A percentile compares a stretch with the other conserved stretches of the same genome.
Conservation (phyloP, 441 rosid species). For the Populus hybrid region DNA sequence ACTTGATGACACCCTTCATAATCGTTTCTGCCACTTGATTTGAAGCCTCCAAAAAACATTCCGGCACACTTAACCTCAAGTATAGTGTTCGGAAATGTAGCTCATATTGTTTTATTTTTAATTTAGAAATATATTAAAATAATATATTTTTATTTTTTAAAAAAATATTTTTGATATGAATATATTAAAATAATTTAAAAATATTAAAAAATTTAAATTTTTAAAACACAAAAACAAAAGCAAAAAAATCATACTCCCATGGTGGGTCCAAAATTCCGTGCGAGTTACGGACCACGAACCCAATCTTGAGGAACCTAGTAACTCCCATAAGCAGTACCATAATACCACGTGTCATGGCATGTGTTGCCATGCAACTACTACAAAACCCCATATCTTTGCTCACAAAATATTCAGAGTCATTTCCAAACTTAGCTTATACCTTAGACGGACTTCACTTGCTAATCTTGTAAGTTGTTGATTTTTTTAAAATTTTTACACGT, state of each 20-base stretch:
- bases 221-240: no score
- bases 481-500: background rate
- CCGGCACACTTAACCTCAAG: no score
- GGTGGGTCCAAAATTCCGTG: conserved; percentile 1
- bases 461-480: background rate
- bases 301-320: conserved; percentile 7
- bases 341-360: conserved; percentile 25
- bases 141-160: no score
- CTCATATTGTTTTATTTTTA: no score
- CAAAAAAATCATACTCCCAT: background rate
- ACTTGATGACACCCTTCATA: background rate
- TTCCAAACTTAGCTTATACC: background rate
- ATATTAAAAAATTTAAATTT: no score
- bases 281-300: background rate
- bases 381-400: background rate
- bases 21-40: background rate
- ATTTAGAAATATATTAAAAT: no score
- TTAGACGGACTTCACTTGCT: background rate
- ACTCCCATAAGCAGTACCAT: background rate
- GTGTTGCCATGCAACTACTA: background rate
- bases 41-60: no score
- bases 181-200: no score
- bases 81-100: no score
- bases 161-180: no score
- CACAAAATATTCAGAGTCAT: background rate